phyloP scores from a whole-genome alignment of 2,329 filamentous ascomycete genomes.

The Mycocentrospora acerina region DNA sequence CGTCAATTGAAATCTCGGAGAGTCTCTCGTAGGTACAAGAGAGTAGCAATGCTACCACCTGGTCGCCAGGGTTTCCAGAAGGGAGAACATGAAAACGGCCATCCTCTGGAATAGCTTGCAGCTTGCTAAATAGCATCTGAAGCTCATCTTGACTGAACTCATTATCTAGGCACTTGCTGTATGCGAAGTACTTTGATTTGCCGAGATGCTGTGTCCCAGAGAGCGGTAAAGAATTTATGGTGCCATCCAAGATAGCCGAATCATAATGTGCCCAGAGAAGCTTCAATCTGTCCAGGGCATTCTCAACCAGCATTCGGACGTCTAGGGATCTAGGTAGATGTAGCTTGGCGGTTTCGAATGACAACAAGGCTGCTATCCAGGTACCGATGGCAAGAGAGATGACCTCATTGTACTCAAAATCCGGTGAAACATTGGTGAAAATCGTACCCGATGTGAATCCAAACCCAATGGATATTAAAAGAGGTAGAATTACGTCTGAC shows the following conservation, averaged over 20 bases:
- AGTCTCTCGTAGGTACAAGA: constrained; percentile 42
- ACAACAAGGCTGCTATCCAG: constrained; percentile 55
- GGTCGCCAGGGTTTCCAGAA: constrained; percentile 45
- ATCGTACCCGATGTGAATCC: constrained; percentile 52
- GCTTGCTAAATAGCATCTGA: constrained; percentile 48
- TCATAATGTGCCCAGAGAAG: constrained; percentile 10
- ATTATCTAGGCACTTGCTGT: constrained; percentile 46
- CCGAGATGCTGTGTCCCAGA: constrained; percentile 21
- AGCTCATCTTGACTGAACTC: constrained; percentile 55
- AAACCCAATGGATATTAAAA: constrained; percentile 49
- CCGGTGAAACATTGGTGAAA: constrained; percentile 43
- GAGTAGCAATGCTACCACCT: constrained; percentile 46
- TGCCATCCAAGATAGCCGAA: constrained; percentile 23
- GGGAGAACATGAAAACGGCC: constrained; percentile 47
- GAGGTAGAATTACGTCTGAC: constrained; percentile 50
- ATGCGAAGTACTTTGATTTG: constrained; percentile 45
- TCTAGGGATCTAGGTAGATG: constrained; percentile 45
- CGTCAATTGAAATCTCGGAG: constrained; percentile 41
- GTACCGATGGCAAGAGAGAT: constrained; percentile 53
- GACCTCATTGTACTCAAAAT: constrained; percentile 50
- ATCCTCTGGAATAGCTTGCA: constrained; percentile 45
- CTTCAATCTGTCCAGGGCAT: constrained; percentile 16
- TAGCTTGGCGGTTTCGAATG: constrained; percentile 52
- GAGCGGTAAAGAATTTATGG: constrained; percentile 25
- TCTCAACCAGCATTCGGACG: constrained; percentile 30